Evolutionary conservation across 495 filamentous ascomycete species (phyloP), one percentile per base, ranked within the genome.

Genomic region (Neurospora tetrasperma): DNA sequence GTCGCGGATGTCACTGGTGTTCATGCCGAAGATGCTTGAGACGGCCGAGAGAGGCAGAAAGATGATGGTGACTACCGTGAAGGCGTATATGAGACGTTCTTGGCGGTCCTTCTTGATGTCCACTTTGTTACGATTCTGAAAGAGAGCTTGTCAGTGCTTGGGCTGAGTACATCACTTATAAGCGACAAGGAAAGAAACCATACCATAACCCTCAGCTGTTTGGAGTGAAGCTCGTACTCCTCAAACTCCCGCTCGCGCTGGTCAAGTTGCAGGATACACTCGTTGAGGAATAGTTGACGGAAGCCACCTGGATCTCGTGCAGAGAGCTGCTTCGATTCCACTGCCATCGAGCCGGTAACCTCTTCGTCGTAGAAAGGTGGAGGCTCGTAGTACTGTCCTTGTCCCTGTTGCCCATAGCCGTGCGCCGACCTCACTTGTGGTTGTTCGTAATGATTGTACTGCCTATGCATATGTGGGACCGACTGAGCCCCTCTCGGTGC

Each of bases 31-130:
- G 2, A 90, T 81, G 42, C 85, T 86, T 3, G 89, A 88, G 76
- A 90, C 88, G 79, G 89, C 89, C 10, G 84, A 87, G 0, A 90
- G 80, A 3, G 89, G 89, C 6, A 90, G 79, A 79, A 90, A 90
- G 41, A 90, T 85, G 59, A 90, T 85, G 2, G 87, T 90, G 76
- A 90, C 89, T 16, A 89, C 86, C 27, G 89, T 90, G 74, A 91
- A 90, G 10, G 54, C 85, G 74, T 86, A 87, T 42, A 88, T 81
- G 16, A 84, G 82, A 23, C 83, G 80, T 54, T 88, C 84, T 78
- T 85, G 83, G 35, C 78, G 77, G 74, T 84, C 82, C 69, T 83
- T 83, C 69, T 78, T 84, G 27, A 73, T 74, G 69, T 82, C 77
- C 39, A 84, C 80, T 41, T 78, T 80, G 72, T 81, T 78, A n/a